Evolutionary conservation across 2,329 filamentous ascomycete genomes (phyloP), one percentile per base, ranked within the genome.

Genomic region (Penicillium palitans): DNA sequence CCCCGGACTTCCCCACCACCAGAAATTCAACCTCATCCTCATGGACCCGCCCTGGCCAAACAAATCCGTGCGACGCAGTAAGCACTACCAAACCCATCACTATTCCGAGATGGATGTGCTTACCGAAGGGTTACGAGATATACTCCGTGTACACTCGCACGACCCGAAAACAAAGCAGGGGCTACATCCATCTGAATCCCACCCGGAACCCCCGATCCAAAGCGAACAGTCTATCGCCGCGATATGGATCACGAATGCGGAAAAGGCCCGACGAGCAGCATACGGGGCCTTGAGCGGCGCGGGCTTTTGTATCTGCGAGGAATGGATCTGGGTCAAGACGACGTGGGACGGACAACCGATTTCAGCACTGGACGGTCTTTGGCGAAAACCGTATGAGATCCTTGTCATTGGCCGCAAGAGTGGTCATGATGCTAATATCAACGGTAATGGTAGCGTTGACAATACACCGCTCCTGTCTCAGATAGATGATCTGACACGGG

Each of bases 41-140:
- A 74, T 87, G 40, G 86, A 88, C 65, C 86, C 86, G 4, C 86
- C 86, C 1, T 88, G 85, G 86, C 80, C 84, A 21, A 88, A 87
- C 64, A 76, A 80, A 25, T 87, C 84, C 12, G 85, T 83, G 24
- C 80, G 80, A 47, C 79, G 83, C 35, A 81, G 80, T 39, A 68
- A 71, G 21, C 75, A 81, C 62, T 83, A 86, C 70, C 68, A 74
- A 13, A 73, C 69, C 13, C 68, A 71, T 52, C 52, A 63, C 6
- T 70, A 72, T 46, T 62, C 61, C 8, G 71, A 70, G n/a, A 67
- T 71, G 49, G 63, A 68, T 3, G 13, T 56, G 5, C 65, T 78
- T 6, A 69, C 66, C 17, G 33, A 61, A n/a, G 66, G 70, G n/a
- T 69, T 83, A 46, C 64, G 70, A n/a, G 69, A 76, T 52, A 71